phyloP scores from a whole-genome alignment of 768 basidiomycete genomes.

The Antrodiella citrinella region DNA sequence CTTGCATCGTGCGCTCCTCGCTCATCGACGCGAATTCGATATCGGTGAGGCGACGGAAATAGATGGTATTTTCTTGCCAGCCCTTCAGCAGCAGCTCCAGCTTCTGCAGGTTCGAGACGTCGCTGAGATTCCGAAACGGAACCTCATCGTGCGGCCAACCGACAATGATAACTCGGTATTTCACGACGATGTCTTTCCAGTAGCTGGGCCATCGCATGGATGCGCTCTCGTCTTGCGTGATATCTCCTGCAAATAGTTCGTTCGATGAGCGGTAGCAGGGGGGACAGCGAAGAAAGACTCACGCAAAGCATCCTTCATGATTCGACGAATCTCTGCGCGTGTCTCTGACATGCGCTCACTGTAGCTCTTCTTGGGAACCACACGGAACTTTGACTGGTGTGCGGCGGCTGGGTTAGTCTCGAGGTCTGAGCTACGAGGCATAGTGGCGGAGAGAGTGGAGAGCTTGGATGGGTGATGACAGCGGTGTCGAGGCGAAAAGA shows the following conservation, averaged over 20 bases:
- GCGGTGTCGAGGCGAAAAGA: background rate
- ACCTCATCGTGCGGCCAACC: constrained; percentile 21
- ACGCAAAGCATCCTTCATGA: constrained; percentile 19
- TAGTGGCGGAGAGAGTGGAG: constrained; percentile 2
- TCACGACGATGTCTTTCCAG: constrained; percentile 19
- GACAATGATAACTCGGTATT: constrained; percentile 21
- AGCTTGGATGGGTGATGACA: background rate
- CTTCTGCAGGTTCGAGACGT: constrained; percentile 20
- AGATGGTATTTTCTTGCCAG: constrained; percentile 16
- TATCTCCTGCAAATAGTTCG: constrained; percentile 11
- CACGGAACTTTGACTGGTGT: constrained; percentile 18
- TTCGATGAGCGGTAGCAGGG: constrained; percentile 1
- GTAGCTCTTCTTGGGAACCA: constrained; percentile 18
- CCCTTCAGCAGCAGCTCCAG: constrained; percentile 20
- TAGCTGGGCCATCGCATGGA: constrained; percentile 21
- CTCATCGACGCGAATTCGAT: constrained; percentile 13
- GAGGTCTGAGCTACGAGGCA: constrained; percentile 9
- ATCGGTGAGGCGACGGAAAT: constrained; percentile 16
- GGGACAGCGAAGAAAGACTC: constrained; percentile 1
- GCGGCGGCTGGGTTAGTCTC: constrained; percentile 9
- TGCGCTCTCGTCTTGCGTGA: constrained; percentile 18
- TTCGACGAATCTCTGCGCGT: constrained; percentile 17
- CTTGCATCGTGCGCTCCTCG: constrained; percentile 6
- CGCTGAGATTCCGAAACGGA: constrained; percentile 22
- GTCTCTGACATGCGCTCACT: constrained; percentile 23